Evolutionary conservation across 1,284 basidiomycete species (phyloP).

Genomic region (Gomphus sp.): DNA sequence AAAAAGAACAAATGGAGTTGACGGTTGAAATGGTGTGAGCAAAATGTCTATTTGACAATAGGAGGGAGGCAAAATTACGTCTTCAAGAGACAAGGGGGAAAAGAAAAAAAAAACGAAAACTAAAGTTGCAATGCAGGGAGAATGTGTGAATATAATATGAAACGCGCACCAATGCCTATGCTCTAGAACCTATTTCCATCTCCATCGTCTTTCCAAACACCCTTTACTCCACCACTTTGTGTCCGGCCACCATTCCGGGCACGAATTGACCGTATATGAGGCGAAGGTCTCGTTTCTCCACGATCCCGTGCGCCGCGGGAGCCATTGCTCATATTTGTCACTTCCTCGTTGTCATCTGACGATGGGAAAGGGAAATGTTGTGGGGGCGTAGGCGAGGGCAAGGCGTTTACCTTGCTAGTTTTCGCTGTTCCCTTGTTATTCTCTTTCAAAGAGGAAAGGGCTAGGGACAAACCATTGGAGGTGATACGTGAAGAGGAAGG

Average conservation of each 20-base stretch:
- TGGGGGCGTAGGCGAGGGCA: neutral
- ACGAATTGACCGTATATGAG: conserved; percentile 50
- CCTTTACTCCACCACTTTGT: conserved; percentile 71
- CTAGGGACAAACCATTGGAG: conserved; percentile 2
- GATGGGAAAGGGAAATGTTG: conserved; percentile 12
- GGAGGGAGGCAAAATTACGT: neutral
- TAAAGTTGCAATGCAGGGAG: neutral
- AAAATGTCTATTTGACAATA: conserved; percentile 2
- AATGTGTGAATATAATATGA: neutral
- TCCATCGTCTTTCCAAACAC: conserved; percentile 37
- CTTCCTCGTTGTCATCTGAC: conserved; percentile 3
- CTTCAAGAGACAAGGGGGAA: neutral
- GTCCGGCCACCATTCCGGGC: conserved; percentile 71
- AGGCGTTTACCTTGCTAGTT: neutral
- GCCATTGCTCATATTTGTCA: neutral
- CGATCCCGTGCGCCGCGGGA: conserved; percentile 2
- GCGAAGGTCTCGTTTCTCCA: conserved; percentile 25
- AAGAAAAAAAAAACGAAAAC: neutral
- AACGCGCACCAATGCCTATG: neutral
- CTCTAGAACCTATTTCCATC: conserved; percentile 3
- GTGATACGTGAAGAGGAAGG: conserved; percentile 2
- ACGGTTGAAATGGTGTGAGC: neutral
- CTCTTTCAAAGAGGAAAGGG: conserved; percentile 2
- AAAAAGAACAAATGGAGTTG: neutral
- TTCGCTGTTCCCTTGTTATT: conserved; percentile 3